Evolutionary conservation across 768 basidiomycete species (phyloP).

Genomic region (Cubamyces lactineus): DNA sequence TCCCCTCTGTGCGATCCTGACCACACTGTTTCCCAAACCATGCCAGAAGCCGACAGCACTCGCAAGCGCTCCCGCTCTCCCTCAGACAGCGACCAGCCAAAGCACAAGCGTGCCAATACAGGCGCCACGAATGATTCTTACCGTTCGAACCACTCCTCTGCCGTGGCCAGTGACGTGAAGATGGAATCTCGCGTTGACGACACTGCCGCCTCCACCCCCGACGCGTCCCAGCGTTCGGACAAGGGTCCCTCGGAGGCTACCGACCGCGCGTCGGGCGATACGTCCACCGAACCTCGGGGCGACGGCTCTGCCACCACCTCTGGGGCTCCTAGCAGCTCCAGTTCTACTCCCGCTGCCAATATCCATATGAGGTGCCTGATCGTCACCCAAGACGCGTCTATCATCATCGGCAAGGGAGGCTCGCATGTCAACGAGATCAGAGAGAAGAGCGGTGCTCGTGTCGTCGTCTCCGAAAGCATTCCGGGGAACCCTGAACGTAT

Average conservation of each 20-base stretch:
- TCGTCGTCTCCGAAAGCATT: constrained; percentile 98
- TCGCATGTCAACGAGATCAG: constrained; percentile 98
- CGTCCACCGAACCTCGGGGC: constrained; percentile 36
- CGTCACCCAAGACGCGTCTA: constrained; percentile 98
- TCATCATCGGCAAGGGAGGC: constrained; percentile 97
- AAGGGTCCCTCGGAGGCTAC: constrained; percentile 38
- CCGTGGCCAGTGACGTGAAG: constrained; percentile 56
- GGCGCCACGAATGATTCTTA: constrained; percentile 70
- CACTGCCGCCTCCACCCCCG: constrained; percentile 58
- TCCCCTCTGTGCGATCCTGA: constrained; percentile 32
- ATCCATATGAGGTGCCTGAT: constrained; percentile 99
- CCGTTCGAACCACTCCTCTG: constrained; percentile 38
- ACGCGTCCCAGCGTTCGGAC: constrained; percentile 49
- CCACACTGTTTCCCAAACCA: constrained; percentile 55
- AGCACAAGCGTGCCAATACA: constrained; percentile 85
- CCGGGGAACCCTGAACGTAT: constrained; percentile 99
- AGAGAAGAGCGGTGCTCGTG: constrained; percentile 94
- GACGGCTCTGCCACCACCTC: constrained; percentile 50
- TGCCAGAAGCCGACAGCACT: constrained; percentile 85
- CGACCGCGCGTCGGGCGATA: constrained; percentile 38
- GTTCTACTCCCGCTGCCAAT: constrained; percentile 67
- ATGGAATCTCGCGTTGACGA: constrained; percentile 54
- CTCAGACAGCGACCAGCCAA: constrained; percentile 78
- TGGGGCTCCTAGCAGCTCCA: constrained; percentile 55
- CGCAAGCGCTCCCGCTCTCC: constrained; percentile 89